phyloP scores from a whole-genome alignment of 495 filamentous ascomycete species.

The Hypoxylon fuscum region DNA sequence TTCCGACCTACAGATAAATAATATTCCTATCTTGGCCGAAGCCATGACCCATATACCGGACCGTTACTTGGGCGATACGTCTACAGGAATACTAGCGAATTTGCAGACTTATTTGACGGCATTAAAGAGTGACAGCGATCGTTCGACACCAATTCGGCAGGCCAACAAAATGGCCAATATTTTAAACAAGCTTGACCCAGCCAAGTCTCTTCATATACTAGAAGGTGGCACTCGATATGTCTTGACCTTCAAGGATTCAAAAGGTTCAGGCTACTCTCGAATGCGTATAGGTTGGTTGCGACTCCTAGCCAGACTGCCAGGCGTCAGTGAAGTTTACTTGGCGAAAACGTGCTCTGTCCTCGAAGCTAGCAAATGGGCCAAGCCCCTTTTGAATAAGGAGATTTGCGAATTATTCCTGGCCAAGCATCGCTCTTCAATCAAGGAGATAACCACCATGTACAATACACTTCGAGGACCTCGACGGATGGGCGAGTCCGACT shows the following conservation, averaged over 20 bases:
- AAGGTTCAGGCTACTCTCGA: constrained; percentile 8
- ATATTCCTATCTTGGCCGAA: constrained; percentile 17
- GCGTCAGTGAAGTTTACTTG: constrained; percentile 24
- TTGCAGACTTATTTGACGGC: constrained; percentile 20
- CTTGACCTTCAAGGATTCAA: constrained; percentile 11
- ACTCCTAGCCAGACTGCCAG: constrained; percentile 36
- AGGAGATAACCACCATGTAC: background rate
- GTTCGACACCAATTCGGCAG: constrained; percentile 22
- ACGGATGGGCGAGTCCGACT: background rate
- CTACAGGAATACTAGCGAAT: constrained; percentile 21
- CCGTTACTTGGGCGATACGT: constrained; percentile 11
- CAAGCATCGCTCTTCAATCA: constrained; percentile 23
- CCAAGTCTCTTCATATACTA: constrained; percentile 22
- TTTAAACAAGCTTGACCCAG: constrained; percentile 22
- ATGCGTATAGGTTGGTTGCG: constrained; percentile 38
- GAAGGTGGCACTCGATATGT: constrained; percentile 26
- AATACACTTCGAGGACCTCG: background rate
- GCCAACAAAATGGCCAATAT: constrained; percentile 33
- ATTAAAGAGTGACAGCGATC: background rate
- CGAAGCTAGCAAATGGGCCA: constrained; percentile 17
- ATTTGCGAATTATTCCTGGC: constrained; percentile 37
- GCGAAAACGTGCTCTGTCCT: constrained; percentile 17
- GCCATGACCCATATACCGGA: constrained; percentile 37
- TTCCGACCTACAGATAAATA: constrained; percentile 34
- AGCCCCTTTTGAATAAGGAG: constrained; percentile 20